Percentiles rank a stretch among this genome's conserved stretches.
Conservation (phyloP, 176 grass and related monocot species). For the Phyllostachys edulis region DNA sequence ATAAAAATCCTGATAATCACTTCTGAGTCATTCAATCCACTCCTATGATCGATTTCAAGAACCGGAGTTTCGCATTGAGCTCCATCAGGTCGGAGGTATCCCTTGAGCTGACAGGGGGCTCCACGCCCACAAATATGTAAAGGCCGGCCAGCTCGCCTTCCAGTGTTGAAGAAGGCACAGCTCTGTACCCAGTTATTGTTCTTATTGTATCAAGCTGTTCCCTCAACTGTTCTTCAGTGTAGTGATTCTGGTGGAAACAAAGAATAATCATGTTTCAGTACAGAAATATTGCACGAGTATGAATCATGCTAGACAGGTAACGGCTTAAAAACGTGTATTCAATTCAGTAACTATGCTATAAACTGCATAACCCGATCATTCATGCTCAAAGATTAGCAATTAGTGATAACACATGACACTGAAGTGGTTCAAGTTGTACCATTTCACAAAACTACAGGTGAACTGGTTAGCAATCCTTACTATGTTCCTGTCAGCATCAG, state of each 20-base stretch:
- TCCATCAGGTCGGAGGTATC: constrained; percentile 3
- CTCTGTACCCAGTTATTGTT: constrained; percentile 39
- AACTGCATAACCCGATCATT: not conserved
- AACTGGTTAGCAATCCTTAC: not conserved
- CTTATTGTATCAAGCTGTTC: constrained; percentile 29
- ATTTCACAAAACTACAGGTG: not conserved
- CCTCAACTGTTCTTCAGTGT: constrained; percentile 40
- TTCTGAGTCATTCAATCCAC: constrained; percentile 6
- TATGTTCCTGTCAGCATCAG: not conserved
- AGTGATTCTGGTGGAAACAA: constrained; percentile 23
- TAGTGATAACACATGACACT: not conserved
- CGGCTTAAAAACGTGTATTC: not conserved
- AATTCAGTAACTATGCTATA: not conserved
- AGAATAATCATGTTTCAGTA: not conserved
- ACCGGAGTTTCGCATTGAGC: constrained; percentile 25
- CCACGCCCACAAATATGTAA: constrained; percentile 43
- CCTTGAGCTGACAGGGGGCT: not conserved
- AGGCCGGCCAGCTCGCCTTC: constrained; percentile 16
- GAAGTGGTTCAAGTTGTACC: not conserved
- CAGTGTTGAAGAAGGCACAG: not conserved
- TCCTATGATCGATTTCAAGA: constrained; percentile 50
- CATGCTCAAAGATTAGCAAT: not conserved
- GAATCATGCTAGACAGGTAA: not conserved
- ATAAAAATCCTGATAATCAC: not conserved
- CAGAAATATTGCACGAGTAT: not conserved